Percentiles rank a stretch among this genome's conserved stretches.
Evolutionary conservation across 2,329 filamentous ascomycete genomes (phyloP).

Genomic region (Ceratocystis albifundus): DNA sequence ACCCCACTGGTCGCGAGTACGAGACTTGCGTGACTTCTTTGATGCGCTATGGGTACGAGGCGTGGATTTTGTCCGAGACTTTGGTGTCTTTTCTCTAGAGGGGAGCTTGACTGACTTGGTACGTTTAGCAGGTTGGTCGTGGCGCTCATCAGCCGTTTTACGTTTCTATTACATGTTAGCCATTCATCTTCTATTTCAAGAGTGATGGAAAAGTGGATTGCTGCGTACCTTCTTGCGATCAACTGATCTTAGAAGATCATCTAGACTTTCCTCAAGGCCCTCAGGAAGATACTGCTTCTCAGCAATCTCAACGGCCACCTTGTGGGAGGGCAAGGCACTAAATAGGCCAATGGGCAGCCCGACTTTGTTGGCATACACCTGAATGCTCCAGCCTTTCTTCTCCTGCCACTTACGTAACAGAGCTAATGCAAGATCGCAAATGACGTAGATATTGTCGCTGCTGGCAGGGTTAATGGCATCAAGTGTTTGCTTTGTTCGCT

Average conservation of each 20-base stretch:
- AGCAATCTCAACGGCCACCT: conserved; percentile 71
- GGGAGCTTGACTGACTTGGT: conserved; percentile 26
- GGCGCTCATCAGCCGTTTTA: conserved; percentile 42
- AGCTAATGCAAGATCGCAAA: conserved; percentile 77
- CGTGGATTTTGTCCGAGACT: conserved; percentile 27
- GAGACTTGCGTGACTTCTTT: conserved; percentile 20
- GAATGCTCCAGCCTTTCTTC: conserved; percentile 71
- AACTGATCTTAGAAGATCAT: conserved; percentile 50
- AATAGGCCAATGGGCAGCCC: conserved; percentile 73
- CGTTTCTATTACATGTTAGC: conserved; percentile 39
- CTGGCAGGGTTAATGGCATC: conserved; percentile 60
- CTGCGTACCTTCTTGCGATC: conserved; percentile 59
- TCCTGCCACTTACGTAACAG: conserved; percentile 80
- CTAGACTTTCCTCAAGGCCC: conserved; percentile 62
- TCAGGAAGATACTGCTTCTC: conserved; percentile 75
- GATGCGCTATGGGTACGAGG: not conserved
- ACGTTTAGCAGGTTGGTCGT: conserved; percentile 35
- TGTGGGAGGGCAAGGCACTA: conserved; percentile 59
- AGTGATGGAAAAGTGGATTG: not conserved
- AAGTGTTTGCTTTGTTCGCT: conserved; percentile 79
- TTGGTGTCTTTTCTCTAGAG: conserved; percentile 27
- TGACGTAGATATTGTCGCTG: conserved; percentile 67
- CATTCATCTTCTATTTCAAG: not conserved
- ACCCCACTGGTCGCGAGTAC: conserved; percentile 19
- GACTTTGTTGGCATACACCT: conserved; percentile 70